These are phyloP conservation scores for Cucurbita moschata DNA, from an alignment of 306 rosid species.

Conservation along the genomic window DNA sequence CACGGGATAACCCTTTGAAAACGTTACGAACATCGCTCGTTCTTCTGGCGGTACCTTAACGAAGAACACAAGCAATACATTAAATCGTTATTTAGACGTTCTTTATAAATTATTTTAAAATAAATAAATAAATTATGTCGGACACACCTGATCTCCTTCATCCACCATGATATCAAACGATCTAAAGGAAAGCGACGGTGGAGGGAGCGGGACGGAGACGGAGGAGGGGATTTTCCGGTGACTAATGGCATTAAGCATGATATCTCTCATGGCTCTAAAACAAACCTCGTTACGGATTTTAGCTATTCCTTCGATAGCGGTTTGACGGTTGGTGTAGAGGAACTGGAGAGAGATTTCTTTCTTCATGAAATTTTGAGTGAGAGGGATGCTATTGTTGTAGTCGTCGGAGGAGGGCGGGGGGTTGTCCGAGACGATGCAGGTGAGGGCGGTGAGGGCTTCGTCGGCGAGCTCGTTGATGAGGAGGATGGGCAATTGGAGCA, in stretches of 20 bases:
- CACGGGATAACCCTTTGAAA: conserved; percentile 53
- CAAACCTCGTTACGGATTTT: conserved; percentile 21
- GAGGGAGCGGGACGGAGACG: neutral
- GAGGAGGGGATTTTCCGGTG: neutral
- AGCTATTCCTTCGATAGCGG: conserved; percentile 16
- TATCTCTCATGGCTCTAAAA: conserved; percentile 29
- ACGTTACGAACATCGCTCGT: conserved; percentile 62
- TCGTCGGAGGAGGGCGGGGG: conserved; percentile 1
- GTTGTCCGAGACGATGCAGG: conserved; percentile 8
- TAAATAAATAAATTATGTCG: too few species aligned
- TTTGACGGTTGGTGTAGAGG: conserved; percentile 6
- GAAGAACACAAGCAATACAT: too few species aligned
- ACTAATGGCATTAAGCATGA: conserved; percentile 21
- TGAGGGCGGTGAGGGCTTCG: conserved; percentile 35
- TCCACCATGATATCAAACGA: too few species aligned
- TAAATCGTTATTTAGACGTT: too few species aligned
- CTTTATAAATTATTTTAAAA: too few species aligned
- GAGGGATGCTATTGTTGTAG: conserved; percentile 15
- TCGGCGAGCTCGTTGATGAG: conserved; percentile 51
- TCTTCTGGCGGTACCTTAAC: conserved; percentile 16
- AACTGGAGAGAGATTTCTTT: conserved; percentile 21
- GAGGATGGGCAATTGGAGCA: conserved; percentile 20
- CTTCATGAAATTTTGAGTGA: conserved; percentile 31
- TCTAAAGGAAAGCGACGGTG: neutral
- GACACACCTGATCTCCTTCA: too few species aligned